A percentile compares a stretch with the other conserved stretches of the same genome.
phyloP scores from a whole-genome alignment of 306 rosid species.

The Fragaria iinumae region DNA sequence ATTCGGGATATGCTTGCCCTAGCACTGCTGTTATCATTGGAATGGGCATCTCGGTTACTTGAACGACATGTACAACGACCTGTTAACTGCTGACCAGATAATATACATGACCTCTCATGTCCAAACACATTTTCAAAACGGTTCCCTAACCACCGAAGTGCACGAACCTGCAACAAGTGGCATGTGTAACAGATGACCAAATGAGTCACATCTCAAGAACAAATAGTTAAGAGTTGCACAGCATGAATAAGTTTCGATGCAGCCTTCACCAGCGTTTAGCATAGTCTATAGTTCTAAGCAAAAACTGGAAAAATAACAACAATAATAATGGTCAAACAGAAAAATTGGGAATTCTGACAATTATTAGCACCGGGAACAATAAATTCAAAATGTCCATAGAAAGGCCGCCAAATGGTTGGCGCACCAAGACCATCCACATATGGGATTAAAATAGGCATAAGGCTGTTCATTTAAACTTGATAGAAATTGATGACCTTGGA shows the following conservation, averaged over 20 bases:
- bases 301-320: neutral
- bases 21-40: constrained; percentile 70
- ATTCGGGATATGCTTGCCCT: constrained; percentile 99
- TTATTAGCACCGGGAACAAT: neutral
- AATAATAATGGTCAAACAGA: neutral
- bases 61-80: constrained; percentile 83
- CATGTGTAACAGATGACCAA: constrained; percentile 1
- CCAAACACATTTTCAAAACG: constrained; percentile 91
- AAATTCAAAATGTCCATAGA: neutral
- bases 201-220: neutral
- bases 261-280: neutral
- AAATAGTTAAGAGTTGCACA: neutral
- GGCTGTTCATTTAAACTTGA: neutral
- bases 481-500: neutral
- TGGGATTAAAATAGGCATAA: neutral
- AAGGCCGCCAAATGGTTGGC: constrained; percentile 9
- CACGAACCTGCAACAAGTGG: constrained; percentile 75
- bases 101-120: constrained; percentile 87
- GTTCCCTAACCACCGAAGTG: constrained; percentile 95
- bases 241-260: constrained; percentile 4
- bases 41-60: constrained; percentile 47
- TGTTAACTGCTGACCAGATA: constrained; percentile 90
- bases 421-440: neutral
- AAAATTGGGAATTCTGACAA: too few species aligned
- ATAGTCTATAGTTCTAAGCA: neutral